These are phyloP conservation scores for Testicularia cyperi DNA, from an alignment of 1,284 basidiomycete genomes.

Conservation along the genomic window DNA sequence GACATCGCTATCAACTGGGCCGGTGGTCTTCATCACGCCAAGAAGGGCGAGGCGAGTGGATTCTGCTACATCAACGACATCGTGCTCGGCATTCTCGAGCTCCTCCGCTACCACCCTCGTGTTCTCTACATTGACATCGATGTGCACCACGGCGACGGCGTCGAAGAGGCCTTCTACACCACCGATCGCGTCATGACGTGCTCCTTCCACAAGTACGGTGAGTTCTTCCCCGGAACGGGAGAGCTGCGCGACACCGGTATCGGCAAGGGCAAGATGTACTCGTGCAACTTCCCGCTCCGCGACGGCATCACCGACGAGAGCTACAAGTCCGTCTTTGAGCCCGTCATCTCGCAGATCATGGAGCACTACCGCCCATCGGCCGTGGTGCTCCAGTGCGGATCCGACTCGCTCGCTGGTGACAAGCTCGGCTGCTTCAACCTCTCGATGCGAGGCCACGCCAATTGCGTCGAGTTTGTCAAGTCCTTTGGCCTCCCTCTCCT, in stretches of 20 bases:
- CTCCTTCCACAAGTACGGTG: constrained; percentile 98
- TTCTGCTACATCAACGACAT: constrained; percentile 99
- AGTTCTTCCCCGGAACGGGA: constrained; percentile 98
- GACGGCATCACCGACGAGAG: constrained; percentile 95
- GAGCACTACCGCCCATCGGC: constrained; percentile 93
- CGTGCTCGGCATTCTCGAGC: constrained; percentile 92
- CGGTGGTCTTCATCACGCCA: constrained; percentile 94
- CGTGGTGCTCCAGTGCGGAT: constrained; percentile 95
- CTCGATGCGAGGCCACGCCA: constrained; percentile 95
- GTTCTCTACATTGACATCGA: constrained; percentile 99
- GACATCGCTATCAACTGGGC: constrained; percentile 99
- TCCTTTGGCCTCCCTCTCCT: constrained; percentile 90
- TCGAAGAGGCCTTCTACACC: constrained; percentile 98
- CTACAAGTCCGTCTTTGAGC: constrained; percentile 93
- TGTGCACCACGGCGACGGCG: constrained; percentile 97
- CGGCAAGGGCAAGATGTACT: constrained; percentile 72
- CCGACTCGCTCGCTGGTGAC: constrained; percentile 96
- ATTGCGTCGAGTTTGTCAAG: constrained; percentile 96
- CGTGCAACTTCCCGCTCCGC: constrained; percentile 90
- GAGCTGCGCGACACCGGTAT: constrained; percentile 93
- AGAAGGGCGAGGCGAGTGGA: constrained; percentile 96
- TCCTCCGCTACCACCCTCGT: constrained; percentile 87
- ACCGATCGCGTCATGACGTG: constrained; percentile 98
- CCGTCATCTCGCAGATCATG: constrained; percentile 93
- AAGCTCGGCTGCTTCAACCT: constrained; percentile 95